A percentile compares a stretch with the other conserved stretches of the same genome.
phyloP scores from a whole-genome alignment of 169 alveolate species.

The Perkinsus chesapeaki region DNA sequence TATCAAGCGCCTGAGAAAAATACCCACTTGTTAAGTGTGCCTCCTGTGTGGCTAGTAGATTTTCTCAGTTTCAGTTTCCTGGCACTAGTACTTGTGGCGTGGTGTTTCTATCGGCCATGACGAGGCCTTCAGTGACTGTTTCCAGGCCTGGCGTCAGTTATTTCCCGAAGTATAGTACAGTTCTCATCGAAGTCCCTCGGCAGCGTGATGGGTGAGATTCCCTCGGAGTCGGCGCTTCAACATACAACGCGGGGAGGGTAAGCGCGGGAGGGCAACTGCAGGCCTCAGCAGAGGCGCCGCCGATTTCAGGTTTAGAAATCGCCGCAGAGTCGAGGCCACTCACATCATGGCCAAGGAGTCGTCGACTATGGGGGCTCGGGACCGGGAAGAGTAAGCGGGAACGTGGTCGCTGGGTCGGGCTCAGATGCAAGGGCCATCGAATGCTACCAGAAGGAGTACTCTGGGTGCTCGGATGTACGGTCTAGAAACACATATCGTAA shows the following conservation, averaged over 20 bases:
- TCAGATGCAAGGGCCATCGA: too few relatives aligned
- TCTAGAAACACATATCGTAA: too few relatives aligned
- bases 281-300: background rate
- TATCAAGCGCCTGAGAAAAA: too few relatives aligned
- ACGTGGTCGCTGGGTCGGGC: too few relatives aligned
- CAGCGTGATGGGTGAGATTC: background rate
- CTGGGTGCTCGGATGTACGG: too few relatives aligned
- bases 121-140: too few relatives aligned
- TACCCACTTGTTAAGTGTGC: too few relatives aligned
- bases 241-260: background rate
- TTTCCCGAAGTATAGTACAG: background rate
- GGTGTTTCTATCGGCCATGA: too few relatives aligned
- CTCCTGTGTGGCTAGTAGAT: too few relatives aligned
- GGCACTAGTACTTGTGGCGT: too few relatives aligned
- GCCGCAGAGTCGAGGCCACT: background rate
- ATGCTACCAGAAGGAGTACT: too few relatives aligned
- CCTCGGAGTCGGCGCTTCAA: background rate
- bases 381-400: background rate
- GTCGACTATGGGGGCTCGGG: background rate
- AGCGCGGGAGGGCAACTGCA: background rate
- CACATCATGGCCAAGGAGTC: background rate
- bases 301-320: background rate
- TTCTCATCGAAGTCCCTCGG: background rate
- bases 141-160: background rate
- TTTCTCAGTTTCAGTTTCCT: too few relatives aligned